These are phyloP conservation scores for Calonectria pteridis DNA, from an alignment of 2,329 filamentous ascomycete species.

Conservation along the genomic window DNA sequence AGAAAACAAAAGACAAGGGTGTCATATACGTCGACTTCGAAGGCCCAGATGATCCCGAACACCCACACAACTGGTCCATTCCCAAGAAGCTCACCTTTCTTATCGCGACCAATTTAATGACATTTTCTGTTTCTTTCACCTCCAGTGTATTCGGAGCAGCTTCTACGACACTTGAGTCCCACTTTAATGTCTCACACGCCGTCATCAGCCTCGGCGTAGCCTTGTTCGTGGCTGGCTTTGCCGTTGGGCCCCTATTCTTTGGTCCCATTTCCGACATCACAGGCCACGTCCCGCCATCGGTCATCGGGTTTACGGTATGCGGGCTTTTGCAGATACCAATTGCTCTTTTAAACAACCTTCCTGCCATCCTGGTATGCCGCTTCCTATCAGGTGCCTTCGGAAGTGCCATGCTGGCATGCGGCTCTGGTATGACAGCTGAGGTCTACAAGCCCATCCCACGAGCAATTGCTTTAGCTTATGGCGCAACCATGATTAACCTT, in stretches of 20 bases:
- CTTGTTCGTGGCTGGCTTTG: conserved; percentile 12
- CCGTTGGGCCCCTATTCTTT: conserved; percentile 13
- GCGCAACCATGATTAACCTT: conserved; percentile 16
- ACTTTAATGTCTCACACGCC: background rate
- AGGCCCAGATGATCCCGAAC: conserved; percentile 1
- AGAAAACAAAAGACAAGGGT: background rate
- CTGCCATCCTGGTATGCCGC: background rate
- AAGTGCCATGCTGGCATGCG: conserved; percentile 14
- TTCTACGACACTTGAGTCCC: background rate
- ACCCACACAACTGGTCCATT: conserved; percentile 16
- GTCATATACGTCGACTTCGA: background rate
- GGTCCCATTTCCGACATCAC: conserved; percentile 5
- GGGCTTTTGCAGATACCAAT: conserved; percentile 13
- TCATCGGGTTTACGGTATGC: conserved; percentile 7
- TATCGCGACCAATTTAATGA: background rate
- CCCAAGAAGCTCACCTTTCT: conserved; percentile 9
- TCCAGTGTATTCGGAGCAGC: conserved; percentile 15
- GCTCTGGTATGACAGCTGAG: conserved; percentile 19
- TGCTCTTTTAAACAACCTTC: background rate
- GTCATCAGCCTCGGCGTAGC: conserved; percentile 9
- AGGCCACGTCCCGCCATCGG: background rate
- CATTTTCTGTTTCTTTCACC: conserved; percentile 8
- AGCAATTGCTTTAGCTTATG: conserved; percentile 2
- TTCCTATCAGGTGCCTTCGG: conserved; percentile 10
- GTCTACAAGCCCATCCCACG: background rate